Conservation (phyloP, 768 basidiomycete species). For the Infundibulicybe gibba region DNA sequence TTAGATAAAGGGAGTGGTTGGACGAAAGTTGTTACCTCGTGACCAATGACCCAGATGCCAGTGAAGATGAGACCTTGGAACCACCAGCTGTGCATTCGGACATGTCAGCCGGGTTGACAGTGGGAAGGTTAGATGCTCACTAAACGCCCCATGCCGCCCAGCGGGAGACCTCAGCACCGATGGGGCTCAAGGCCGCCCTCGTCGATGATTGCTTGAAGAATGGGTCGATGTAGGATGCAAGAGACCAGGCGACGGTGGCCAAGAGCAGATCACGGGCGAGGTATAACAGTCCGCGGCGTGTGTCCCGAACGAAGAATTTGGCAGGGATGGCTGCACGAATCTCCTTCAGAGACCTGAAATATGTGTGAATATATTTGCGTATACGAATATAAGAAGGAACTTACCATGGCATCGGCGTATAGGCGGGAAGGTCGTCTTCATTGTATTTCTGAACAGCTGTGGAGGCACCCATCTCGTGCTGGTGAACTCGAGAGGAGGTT, state of each 20-base stretch:
- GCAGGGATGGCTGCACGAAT: too few relatives aligned
- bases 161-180: conserved; percentile 31
- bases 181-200: conserved; percentile 21
- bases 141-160: conserved; percentile 45
- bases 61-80: conserved; percentile 54
- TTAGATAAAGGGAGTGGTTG: conserved; percentile 1
- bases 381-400: too few relatives aligned
- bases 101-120: neutral
- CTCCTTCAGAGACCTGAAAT: too few relatives aligned
- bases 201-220: conserved; percentile 24
- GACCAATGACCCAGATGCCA: conserved; percentile 58
- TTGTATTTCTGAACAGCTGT: too few relatives aligned
- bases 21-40: conserved; percentile 35
- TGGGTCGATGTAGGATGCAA: conserved; percentile 41
- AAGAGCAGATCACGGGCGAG: conserved; percentile 42
- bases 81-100: conserved; percentile 35
- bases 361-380: too few relatives aligned
- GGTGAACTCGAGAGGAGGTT: too few relatives aligned
- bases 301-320: conserved; percentile 40
- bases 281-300: conserved; percentile 33
- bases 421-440: too few relatives aligned
- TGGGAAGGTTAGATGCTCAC: conserved; percentile 23
- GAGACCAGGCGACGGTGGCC: conserved; percentile 36
- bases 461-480: too few relatives aligned
- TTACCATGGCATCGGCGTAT: too few relatives aligned